phyloP scores from a whole-genome alignment of 345 rosid genomes.

The Brassica carinata region DNA sequence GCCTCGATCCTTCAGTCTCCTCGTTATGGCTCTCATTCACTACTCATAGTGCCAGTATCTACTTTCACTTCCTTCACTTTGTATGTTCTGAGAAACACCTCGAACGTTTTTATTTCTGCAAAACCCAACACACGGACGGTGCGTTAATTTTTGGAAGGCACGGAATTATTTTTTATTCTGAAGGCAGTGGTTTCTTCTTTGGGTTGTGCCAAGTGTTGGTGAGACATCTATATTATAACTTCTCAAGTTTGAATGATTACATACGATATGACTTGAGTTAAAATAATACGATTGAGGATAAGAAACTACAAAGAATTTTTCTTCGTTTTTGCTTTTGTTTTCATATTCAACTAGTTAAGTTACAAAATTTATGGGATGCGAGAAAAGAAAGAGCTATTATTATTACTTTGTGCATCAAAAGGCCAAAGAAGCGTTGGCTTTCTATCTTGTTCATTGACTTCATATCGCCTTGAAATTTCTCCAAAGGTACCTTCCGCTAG shows the following conservation, averaged over 20 bases:
- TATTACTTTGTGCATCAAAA: background rate
- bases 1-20: conserved; percentile 41
- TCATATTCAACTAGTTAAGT: background rate
- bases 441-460: background rate
- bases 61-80: conserved; percentile 74
- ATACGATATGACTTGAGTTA: background rate
- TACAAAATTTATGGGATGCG: background rate
- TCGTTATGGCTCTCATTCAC: conserved; percentile 38
- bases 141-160: too few relatives aligned
- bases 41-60: conserved; percentile 16
- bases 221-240: background rate
- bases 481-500: conserved; percentile 80
- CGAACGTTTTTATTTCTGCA: conserved; percentile 84
- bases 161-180: too few relatives aligned
- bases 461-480: conserved; percentile 64
- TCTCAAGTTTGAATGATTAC: background rate
- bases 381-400: background rate
- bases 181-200: too few relatives aligned
- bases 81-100: conserved; percentile 74
- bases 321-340: too few relatives aligned
- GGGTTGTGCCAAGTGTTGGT: too few relatives aligned
- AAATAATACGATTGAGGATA: too few relatives aligned
- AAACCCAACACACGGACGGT: background rate
- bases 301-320: too few relatives aligned
- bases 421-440: background rate